Conservation (phyloP, 73 alveolate genomes). For the Tetrahymena malaccensis region DNA sequence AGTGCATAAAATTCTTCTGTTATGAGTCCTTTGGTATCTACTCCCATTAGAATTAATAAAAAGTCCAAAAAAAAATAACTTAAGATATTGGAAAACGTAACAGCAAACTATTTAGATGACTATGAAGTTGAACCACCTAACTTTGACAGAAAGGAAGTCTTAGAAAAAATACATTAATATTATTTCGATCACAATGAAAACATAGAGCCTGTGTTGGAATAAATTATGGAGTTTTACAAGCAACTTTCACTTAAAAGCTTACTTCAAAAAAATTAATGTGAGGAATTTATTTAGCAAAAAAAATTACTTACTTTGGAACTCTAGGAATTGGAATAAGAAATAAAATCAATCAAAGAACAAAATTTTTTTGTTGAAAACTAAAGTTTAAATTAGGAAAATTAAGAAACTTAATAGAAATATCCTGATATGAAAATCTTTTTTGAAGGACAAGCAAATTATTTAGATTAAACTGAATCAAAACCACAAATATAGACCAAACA, state of each 20-base stretch:
- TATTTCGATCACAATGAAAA: background rate
- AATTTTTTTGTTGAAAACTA: background rate
- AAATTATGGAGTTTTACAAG: background rate
- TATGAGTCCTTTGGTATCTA: background rate
- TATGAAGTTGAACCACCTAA: background rate
- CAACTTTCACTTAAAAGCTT: background rate
- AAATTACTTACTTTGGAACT: background rate
- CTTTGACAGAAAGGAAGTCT: background rate
- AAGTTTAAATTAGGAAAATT: background rate
- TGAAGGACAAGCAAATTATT: background rate
- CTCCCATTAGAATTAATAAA: background rate
- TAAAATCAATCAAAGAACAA: background rate
- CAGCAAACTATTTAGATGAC: background rate
- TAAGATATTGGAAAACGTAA: background rate
- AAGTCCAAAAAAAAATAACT: background rate
- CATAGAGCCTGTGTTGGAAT: background rate
- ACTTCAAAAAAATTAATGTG: background rate
- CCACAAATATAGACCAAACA: background rate
- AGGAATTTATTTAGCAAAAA: background rate
- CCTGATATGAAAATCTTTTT: background rate
- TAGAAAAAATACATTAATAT: background rate
- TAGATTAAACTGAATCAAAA: background rate
- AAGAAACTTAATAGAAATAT: background rate
- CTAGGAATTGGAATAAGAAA: background rate
- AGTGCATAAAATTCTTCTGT: background rate